These are phyloP conservation scores for Moniliella sp. DNA, from an alignment of 1,284 basidiomycete species.

Conservation along the genomic window DNA sequence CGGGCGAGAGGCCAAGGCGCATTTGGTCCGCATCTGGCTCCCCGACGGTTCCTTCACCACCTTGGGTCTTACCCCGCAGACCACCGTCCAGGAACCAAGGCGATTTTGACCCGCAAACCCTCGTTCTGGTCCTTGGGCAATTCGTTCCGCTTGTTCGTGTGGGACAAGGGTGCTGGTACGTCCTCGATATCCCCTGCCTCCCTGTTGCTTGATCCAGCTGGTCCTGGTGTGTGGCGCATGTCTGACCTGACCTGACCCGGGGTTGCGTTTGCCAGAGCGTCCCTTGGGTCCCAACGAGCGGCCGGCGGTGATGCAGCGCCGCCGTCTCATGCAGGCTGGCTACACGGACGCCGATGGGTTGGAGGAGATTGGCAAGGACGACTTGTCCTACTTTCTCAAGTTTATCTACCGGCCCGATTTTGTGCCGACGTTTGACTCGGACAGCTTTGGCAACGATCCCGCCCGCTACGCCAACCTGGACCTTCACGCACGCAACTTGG, in stretches of 20 bases:
- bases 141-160: conserved; percentile 25
- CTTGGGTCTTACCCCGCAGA: too few species aligned
- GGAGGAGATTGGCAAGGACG: conserved; percentile 58
- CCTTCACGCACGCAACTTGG: conserved; percentile 58
- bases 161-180: conserved; percentile 20
- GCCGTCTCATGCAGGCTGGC: conserved; percentile 70
- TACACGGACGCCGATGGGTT: conserved; percentile 62
- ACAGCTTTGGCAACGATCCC: conserved; percentile 18
- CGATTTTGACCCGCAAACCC: too few species aligned
- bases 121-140: too few species aligned
- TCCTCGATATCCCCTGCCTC: background rate
- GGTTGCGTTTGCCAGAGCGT: conserved; percentile 7
- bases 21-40: too few species aligned
- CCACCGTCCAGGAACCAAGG: too few species aligned
- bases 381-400: conserved; percentile 63
- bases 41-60: too few species aligned
- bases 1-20: too few species aligned
- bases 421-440: conserved; percentile 36
- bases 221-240: too few species aligned
- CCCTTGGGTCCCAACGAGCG: conserved; percentile 46
- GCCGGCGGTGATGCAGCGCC: conserved; percentile 62
- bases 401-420: conserved; percentile 53
- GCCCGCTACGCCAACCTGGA: conserved; percentile 55
- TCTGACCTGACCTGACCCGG: too few species aligned
- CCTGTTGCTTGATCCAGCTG: too few species aligned